Percentiles rank a stretch among this genome's conserved stretches.
Evolutionary conservation across 345 rosid species (phyloP).

Genomic region (Brassica rapa): DNA sequence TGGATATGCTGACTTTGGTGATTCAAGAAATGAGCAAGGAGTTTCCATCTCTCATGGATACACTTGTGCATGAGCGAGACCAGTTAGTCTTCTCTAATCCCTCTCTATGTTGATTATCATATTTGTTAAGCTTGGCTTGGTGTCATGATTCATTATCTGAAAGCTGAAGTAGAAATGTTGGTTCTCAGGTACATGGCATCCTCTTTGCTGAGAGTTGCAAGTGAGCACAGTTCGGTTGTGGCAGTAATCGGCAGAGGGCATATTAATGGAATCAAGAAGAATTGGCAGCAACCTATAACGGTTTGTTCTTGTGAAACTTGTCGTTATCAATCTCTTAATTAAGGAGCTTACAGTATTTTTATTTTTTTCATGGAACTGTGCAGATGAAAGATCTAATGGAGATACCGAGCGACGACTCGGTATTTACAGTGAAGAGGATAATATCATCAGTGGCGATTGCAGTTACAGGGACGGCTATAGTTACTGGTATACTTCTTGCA

Average conservation of each 20-base stretch:
- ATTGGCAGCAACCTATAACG: conserved; percentile 83
- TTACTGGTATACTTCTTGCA: conserved; percentile 63
- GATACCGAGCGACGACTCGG: conserved; percentile 54
- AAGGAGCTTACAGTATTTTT: background rate
- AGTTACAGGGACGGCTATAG: conserved; percentile 68
- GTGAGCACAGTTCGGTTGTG: conserved; percentile 78
- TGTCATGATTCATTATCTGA: background rate
- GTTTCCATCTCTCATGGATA: conserved; percentile 91
- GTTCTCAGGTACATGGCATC: conserved; percentile 84
- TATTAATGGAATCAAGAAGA: conserved; percentile 76
- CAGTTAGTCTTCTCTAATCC: conserved; percentile 62
- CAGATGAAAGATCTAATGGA: conserved; percentile 74
- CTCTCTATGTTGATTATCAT: conserved; percentile 3
- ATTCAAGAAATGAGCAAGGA: conserved; percentile 98
- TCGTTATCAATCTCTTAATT: background rate
- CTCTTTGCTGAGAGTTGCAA: conserved; percentile 61
- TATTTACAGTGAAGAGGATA: conserved; percentile 50
- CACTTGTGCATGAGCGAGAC: conserved; percentile 94
- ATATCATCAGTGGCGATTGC: conserved; percentile 67
- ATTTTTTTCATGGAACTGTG: background rate
- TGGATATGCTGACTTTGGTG: conserved; percentile 93
- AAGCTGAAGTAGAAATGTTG: no score
- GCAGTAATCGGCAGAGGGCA: conserved; percentile 99
- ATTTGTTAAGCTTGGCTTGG: background rate
- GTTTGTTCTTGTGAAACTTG: conserved; percentile 31